Percentiles rank a stretch among this genome's conserved stretches.
These are phyloP conservation scores for Mycosphaerella arachidis DNA, from an alignment of 2,329 filamentous ascomycete genomes.

Conservation along the genomic window DNA sequence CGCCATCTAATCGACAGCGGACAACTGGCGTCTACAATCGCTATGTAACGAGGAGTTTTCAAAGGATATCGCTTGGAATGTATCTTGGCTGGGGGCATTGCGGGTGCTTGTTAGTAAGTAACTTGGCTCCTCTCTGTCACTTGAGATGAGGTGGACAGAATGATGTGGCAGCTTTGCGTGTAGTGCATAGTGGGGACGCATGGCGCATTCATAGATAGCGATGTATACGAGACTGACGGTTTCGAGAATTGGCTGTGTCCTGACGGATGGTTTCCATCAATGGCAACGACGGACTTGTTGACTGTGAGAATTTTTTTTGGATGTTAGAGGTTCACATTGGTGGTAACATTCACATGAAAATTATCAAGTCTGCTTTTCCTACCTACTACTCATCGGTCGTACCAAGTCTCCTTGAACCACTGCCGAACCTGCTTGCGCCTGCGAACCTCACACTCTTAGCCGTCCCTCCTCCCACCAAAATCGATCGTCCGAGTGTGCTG, in stretches of 20 bases:
- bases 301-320: too few relatives aligned
- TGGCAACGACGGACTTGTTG: too few relatives aligned
- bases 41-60: not conserved
- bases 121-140: not conserved
- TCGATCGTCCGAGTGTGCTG: conserved; percentile 17
- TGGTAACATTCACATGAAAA: not conserved
- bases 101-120: not conserved
- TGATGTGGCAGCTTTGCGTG: not conserved
- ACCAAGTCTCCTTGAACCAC: conserved; percentile 9
- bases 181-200: not conserved
- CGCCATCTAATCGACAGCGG: not conserved
- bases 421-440: conserved; percentile 16
- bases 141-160: not conserved
- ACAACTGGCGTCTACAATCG: not conserved
- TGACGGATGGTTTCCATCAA: too few relatives aligned
- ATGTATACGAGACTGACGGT: not conserved
- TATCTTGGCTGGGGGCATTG: not conserved
- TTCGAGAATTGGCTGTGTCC: not conserved
- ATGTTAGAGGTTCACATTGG: too few relatives aligned
- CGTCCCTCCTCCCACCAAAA: conserved; percentile 12
- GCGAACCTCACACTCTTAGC: conserved; percentile 26
- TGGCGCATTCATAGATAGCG: not conserved
- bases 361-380: not conserved
- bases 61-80: not conserved
- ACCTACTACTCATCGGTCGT: conserved; percentile 12